Evolutionary conservation across 768 basidiomycete genomes (phyloP).

Genomic region (Tylopilus plumbeoviolaceoides): DNA sequence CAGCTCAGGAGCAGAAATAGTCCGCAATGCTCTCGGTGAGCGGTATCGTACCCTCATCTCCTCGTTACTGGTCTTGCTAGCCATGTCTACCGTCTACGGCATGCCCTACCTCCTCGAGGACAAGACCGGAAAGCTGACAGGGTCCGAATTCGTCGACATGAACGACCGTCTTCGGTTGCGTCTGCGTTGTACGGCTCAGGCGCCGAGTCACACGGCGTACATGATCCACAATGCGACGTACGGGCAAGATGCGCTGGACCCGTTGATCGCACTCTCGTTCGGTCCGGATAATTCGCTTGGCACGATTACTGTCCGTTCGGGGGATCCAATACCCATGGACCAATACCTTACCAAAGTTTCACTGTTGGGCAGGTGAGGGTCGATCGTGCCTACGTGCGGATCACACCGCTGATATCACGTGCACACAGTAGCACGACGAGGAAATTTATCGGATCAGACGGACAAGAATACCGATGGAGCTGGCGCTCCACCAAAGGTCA

Average conservation of each 20-base stretch:
- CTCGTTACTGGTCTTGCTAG: neutral
- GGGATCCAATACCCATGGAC: slow-evolving; percentile 42
- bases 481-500: slow-evolving; percentile 44
- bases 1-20: slow-evolving; percentile 23
- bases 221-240: slow-evolving; percentile 45
- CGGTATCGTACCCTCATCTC: slow-evolving; percentile 1
- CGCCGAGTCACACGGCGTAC: slow-evolving; percentile 42
- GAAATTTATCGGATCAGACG: slow-evolving; percentile 57
- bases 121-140: slow-evolving; percentile 48
- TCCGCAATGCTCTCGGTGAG: neutral
- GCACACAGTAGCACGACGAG: slow-evolving; percentile 40
- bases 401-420: slow-evolving; percentile 2
- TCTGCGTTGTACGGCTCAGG: slow-evolving; percentile 45
- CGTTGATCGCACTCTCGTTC: slow-evolving; percentile 50
- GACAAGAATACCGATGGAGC: slow-evolving; percentile 59
- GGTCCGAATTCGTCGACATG: slow-evolving; percentile 59
- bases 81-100: slow-evolving; percentile 42
- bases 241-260: slow-evolving; percentile 28
- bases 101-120: slow-evolving; percentile 65
- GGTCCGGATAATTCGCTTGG: slow-evolving; percentile 48
- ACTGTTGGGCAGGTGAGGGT: slow-evolving; percentile 39
- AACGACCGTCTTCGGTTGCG: slow-evolving; percentile 54
- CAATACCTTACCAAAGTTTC: slow-evolving; percentile 46
- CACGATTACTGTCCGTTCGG: slow-evolving; percentile 42
- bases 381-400: neutral